phyloP scores from a whole-genome alignment of 140 eudicot species.

The Erigeron philadelphicus region DNA sequence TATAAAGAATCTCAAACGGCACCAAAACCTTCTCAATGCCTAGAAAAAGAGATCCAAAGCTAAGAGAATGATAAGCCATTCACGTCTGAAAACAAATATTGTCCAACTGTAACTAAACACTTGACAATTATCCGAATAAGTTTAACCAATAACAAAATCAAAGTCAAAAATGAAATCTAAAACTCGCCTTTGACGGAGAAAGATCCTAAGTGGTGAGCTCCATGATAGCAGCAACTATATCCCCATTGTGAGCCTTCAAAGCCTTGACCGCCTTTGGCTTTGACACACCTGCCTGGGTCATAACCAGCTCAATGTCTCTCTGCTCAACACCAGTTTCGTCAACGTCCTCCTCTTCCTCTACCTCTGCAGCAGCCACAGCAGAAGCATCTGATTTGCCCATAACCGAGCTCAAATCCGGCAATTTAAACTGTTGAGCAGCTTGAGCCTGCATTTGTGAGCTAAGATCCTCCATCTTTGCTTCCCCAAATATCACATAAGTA shows the following conservation, averaged over 20 bases:
- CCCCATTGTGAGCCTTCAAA: constrained; percentile 25
- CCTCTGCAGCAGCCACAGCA: constrained; percentile 13
- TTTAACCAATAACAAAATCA: too few relatives aligned
- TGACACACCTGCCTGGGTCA: constrained; percentile 29
- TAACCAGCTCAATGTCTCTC: constrained; percentile 26
- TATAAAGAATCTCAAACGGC: background rate
- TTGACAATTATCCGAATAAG: background rate
- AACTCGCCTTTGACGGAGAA: background rate
- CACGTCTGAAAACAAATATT: background rate
- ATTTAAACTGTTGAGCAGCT: constrained; percentile 81
- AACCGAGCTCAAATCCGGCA: constrained; percentile 70
- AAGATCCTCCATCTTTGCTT: constrained; percentile 81
- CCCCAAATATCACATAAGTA: constrained; percentile 75
- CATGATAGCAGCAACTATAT: constrained; percentile 28
- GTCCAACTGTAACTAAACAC: background rate
- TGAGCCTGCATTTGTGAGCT: constrained; percentile 87
- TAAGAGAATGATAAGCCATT: background rate
- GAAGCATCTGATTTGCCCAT: constrained; percentile 52
- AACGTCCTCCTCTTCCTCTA: constrained; percentile 18
- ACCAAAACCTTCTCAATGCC: background rate
- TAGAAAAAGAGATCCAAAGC: background rate
- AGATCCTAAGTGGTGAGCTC: constrained; percentile 21
- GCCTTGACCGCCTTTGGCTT: constrained; percentile 31
- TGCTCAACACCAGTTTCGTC: constrained; percentile 28
- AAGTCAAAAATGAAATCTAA: background rate